These are phyloP conservation scores for Phaeosphaeria sp. DNA, from an alignment of 2,329 filamentous ascomycete species.

Conservation along the genomic window DNA sequence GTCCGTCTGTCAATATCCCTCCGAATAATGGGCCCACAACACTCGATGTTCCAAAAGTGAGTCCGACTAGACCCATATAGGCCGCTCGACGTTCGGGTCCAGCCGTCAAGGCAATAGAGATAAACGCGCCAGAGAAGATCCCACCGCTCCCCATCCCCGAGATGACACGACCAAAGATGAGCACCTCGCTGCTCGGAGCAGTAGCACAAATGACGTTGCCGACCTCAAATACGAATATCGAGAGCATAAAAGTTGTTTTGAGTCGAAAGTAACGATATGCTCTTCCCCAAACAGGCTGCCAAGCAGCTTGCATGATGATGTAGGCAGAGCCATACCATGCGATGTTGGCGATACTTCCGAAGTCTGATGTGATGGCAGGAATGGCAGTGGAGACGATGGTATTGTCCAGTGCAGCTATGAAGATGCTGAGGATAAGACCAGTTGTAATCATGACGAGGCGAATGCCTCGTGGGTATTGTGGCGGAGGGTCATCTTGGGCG, in stretches of 20 bases:
- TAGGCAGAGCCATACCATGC: slow-evolving; percentile 51
- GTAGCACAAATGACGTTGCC: slow-evolving; percentile 62
- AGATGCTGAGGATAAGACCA: slow-evolving; percentile 38
- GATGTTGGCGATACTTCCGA: slow-evolving; percentile 43
- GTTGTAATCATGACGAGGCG: slow-evolving; percentile 32
- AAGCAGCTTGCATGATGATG: slow-evolving; percentile 53
- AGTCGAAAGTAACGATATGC: slow-evolving; percentile 54
- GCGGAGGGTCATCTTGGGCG: neutral
- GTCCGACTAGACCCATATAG: slow-evolving; percentile 47
- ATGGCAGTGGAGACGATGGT: slow-evolving; percentile 49
- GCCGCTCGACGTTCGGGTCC: slow-evolving; percentile 49
- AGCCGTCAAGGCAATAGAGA: slow-evolving; percentile 54
- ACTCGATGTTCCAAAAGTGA: slow-evolving; percentile 46
- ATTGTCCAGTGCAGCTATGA: slow-evolving; percentile 32
- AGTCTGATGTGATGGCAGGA: slow-evolving; percentile 47
- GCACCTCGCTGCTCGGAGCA: slow-evolving; percentile 29
- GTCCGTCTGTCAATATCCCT: slow-evolving; percentile 50
- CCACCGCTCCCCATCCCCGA: slow-evolving; percentile 52
- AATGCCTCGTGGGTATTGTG: slow-evolving; percentile 26
- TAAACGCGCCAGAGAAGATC: slow-evolving; percentile 45
- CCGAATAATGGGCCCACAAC: slow-evolving; percentile 54
- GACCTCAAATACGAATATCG: slow-evolving; percentile 60
- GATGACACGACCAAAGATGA: slow-evolving; percentile 53
- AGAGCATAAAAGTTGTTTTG: slow-evolving; percentile 50
- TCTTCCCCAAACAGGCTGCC: slow-evolving; percentile 57